Percentiles rank a stretch among this genome's conserved stretches.
phyloP scores from a whole-genome alignment of 2,329 filamentous ascomycete genomes.

The Botrytis pseudocinerea region DNA sequence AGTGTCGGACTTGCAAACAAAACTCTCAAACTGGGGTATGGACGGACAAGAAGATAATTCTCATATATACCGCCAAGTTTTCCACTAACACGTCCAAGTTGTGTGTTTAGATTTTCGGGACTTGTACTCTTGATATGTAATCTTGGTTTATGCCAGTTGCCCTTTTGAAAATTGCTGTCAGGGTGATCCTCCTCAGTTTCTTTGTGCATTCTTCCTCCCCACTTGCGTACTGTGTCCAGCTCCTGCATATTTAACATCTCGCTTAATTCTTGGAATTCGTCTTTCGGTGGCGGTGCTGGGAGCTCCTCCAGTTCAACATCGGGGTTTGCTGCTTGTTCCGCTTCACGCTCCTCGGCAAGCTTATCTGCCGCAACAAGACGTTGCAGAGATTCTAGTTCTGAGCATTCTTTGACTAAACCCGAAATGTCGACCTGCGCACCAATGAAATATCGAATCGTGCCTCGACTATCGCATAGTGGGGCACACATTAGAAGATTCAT shows the following conservation, averaged over 20 bases:
- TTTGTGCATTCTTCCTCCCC: constrained; percentile 63
- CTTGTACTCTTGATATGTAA: constrained; percentile 45
- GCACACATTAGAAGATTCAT: constrained; percentile 67
- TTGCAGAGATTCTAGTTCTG: constrained; percentile 59
- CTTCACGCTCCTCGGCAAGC: constrained; percentile 37
- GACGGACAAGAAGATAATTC: constrained; percentile 64
- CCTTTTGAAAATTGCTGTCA: constrained; percentile 39
- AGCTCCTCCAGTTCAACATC: constrained; percentile 17
- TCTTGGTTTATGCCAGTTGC: constrained; percentile 46
- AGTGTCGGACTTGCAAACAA: constrained; percentile 69
- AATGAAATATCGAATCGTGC: constrained; percentile 63
- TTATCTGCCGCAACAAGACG: constrained; percentile 43
- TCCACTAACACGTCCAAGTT: constrained; percentile 34
- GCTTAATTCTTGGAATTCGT: constrained; percentile 65
- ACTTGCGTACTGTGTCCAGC: constrained; percentile 61
- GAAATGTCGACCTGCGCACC: constrained; percentile 67
- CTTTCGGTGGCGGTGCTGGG: constrained; percentile 44
- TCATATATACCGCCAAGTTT: constrained; percentile 50
- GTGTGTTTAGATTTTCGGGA: constrained; percentile 28
- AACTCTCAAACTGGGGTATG: constrained; percentile 64
- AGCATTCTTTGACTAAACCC: constrained; percentile 60
- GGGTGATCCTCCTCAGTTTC: constrained; percentile 49
- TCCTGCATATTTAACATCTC: constrained; percentile 71
- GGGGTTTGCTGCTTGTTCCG: constrained; percentile 26
- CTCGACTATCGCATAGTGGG: constrained; percentile 62